Percentiles rank a stretch among this genome's conserved stretches.
Evolutionary conservation across 495 filamentous ascomycete genomes (phyloP).

Genomic region (Penicillium antarcticum): DNA sequence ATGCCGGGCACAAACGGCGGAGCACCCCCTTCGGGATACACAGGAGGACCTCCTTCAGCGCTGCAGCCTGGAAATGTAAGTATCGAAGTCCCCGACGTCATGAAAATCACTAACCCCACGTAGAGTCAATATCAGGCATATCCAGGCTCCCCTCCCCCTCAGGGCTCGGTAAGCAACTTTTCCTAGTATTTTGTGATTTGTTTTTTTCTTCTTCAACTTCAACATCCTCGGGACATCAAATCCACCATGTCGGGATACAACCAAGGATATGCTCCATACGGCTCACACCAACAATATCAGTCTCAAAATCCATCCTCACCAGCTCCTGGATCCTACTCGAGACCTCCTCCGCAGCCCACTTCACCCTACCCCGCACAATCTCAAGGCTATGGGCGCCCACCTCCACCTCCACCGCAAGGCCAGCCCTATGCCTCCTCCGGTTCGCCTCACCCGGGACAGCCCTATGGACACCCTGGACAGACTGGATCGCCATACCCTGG

Average conservation of each 20-base stretch:
- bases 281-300: constrained; percentile 29
- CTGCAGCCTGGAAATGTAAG: constrained; percentile 40
- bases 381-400: constrained; percentile 30
- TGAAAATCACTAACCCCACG: constrained; percentile 5
- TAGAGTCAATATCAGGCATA: constrained; percentile 40
- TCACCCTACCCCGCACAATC: constrained; percentile 26
- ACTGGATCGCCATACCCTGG: constrained; percentile 33
- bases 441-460: constrained; percentile 35
- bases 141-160: constrained; percentile 32
- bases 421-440: constrained; percentile 29
- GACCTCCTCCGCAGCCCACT: constrained; percentile 22
- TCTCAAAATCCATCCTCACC: constrained; percentile 37
- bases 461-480: constrained; percentile 19
- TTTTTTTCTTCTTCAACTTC: constrained; percentile 8
- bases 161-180: constrained; percentile 39
- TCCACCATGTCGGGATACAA: constrained; percentile 40
- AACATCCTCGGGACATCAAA: constrained; percentile 2
- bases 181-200: constrained; percentile 12
- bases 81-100: constrained; percentile 29
- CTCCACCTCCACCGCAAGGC: constrained; percentile 27
- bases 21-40: constrained; percentile 40
- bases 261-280: constrained; percentile 37
- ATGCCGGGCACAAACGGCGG: constrained; percentile 35
- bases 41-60: constrained; percentile 40
- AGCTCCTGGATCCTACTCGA: constrained; percentile 28